Base-by-base conservation (phyloP, 345 rosid genomes). In the Lagerstroemia speciosa region DNA sequence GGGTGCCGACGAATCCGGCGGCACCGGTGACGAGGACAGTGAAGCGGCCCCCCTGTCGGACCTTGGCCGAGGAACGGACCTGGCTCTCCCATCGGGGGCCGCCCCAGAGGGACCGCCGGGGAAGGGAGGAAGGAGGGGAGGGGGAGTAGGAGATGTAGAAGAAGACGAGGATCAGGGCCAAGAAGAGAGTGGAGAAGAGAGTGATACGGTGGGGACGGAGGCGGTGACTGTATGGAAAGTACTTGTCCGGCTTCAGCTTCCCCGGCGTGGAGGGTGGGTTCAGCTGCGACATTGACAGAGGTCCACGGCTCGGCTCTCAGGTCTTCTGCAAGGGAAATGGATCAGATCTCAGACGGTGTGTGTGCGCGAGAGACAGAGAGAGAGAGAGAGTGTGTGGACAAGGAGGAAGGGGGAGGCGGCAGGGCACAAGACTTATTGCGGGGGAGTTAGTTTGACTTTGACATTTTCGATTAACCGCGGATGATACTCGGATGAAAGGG, bases 1-100 rank as follows among this genome's bases (percentile, higher is more conserved):
- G 46, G 46, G 46, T 41, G 46, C 97, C 94, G 4, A 88, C 90
- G 66, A 90, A 90, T 19, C 96, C 91, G n/a, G 91, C 86, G 6
- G 97, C 94, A 33, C 92, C 90, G 34, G 92, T 90, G 74, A 90
- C 94, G 3, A 90, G 74, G 22, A 90, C 87, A 2, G 83, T 81
- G 52, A 77, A 68, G 58, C 88, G 85, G 37, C 68, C 46, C 50
- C 14, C 70, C 7, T 84, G 67, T 40, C 78, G 73, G 1, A 87
- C 80, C 17, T 72, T 79, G 0, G 87, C 80, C 3, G 93, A 89
- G 73, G 83, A 81, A 3, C 72, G 75, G 30, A 87, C 77, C 67
- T 75, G 81, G 71, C 83, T 82, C 36, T 80, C 83, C 89, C 89
- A 85, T 8, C 68, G 74, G 67, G 79, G 68, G 24, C 83, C 88